These are phyloP conservation scores for Penicillium desertorum DNA, from an alignment of 495 filamentous ascomycete species.

Conservation along the genomic window DNA sequence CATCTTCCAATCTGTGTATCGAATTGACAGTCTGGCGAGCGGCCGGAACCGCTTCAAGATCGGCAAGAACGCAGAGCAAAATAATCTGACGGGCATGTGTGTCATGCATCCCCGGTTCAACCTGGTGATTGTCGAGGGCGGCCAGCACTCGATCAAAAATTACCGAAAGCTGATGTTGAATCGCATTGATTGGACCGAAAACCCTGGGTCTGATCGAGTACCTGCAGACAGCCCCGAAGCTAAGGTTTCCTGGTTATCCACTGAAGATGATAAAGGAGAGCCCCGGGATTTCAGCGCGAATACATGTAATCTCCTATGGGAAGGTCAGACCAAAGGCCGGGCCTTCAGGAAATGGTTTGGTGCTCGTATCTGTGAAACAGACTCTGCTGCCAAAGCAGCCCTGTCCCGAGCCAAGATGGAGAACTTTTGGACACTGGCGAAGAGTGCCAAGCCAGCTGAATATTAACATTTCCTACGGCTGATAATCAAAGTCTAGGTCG, in stretches of 20 bases:
- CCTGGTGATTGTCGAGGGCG: conserved; percentile 89
- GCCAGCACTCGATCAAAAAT: conserved; percentile 69
- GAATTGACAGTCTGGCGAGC: conserved; percentile 81
- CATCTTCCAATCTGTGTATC: conserved; percentile 80
- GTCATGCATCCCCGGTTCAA: conserved; percentile 86
- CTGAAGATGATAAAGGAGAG: conserved; percentile 75
- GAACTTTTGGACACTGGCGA: conserved; percentile 93
- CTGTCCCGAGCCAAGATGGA: conserved; percentile 83
- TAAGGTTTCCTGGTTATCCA: conserved; percentile 67
- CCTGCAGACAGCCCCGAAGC: conserved; percentile 61
- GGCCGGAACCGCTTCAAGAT: conserved; percentile 93
- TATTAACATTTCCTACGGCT: conserved; percentile 14
- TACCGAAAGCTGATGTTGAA: conserved; percentile 91
- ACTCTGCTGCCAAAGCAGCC: conserved; percentile 79
- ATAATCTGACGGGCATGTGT: conserved; percentile 79
- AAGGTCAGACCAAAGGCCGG: conserved; percentile 76
- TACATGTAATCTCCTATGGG: conserved; percentile 78
- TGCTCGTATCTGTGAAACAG: conserved; percentile 81
- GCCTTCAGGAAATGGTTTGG: conserved; percentile 80
- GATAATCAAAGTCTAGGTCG: background rate
- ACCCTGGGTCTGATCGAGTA: conserved; percentile 64
- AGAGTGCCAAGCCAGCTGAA: conserved; percentile 55
- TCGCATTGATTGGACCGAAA: conserved; percentile 93
- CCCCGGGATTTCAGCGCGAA: conserved; percentile 79
- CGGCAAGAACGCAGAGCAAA: conserved; percentile 84